Conservation (phyloP, 2,329 filamentous ascomycete species). For the Fonsecaea nubica region DNA sequence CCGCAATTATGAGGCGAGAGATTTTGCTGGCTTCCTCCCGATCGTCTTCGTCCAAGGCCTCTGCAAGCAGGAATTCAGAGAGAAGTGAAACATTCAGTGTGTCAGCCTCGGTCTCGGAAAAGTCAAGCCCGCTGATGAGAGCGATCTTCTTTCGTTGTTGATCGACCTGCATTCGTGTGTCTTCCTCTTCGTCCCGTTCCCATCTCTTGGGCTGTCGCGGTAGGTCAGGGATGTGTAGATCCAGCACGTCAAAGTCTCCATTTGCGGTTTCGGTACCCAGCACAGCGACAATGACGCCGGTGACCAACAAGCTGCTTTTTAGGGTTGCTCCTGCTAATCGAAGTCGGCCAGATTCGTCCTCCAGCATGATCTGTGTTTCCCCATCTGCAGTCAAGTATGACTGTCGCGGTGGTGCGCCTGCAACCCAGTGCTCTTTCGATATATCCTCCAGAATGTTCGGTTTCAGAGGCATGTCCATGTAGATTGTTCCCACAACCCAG, state of each 20-base stretch:
- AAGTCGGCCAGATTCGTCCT: slow-evolving; percentile 92
- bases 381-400: slow-evolving; percentile 74
- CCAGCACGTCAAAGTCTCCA: slow-evolving; percentile 90
- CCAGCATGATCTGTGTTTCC: slow-evolving; percentile 79
- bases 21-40: slow-evolving; percentile 71
- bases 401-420: slow-evolving; percentile 75
- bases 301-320: slow-evolving; percentile 75
- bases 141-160: slow-evolving; percentile 71
- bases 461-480: slow-evolving; percentile 96
- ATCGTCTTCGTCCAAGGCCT: slow-evolving; percentile 67
- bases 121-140: slow-evolving; percentile 84
- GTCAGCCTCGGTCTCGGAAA: slow-evolving; percentile 78
- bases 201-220: slow-evolving; percentile 81
- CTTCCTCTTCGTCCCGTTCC: slow-evolving; percentile 65
- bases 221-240: slow-evolving; percentile 86
- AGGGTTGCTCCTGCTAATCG: slow-evolving; percentile 76
- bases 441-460: slow-evolving; percentile 96
- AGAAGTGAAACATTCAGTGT: slow-evolving; percentile 78
- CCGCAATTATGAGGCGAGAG: slow-evolving; percentile 85
- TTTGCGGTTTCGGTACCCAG: slow-evolving; percentile 91
- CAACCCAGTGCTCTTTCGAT: slow-evolving; percentile 92
- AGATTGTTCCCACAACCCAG: slow-evolving; percentile 93
- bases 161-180: slow-evolving; percentile 41
- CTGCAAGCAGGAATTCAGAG: slow-evolving; percentile 85
- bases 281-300: slow-evolving; percentile 91